Base-by-base conservation (phyloP, 768 basidiomycete species). In the Collybia sp. region DNA sequence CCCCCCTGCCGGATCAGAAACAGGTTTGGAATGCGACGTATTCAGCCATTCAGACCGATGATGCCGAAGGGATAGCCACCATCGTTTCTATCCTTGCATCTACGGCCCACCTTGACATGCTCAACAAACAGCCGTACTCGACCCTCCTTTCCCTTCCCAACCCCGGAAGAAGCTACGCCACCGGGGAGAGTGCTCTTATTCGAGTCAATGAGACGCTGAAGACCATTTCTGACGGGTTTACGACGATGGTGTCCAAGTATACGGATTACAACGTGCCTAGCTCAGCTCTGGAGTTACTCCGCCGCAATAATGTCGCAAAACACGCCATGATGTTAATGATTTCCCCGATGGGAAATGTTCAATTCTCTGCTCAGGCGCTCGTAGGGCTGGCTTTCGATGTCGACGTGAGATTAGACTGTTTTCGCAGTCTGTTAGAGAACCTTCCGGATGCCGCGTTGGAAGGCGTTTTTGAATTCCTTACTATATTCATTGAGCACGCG, bases 381-480 rank as follows among this genome's bases (percentile, higher is more conserved):
- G 76, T 90, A 19, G 86, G 86, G 10, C 78, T 91, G 44, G 87
- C 92, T 0, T 94, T 88, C 55, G 88, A 95, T 53, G 88, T 83
- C n/a, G 91, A 94, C 56, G 83, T 80, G 19, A 87, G 96, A 37
- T 73, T 80, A 33, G 94, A 96, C 52, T 94, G 90, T 59, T 86
- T 96, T 58, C 82, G 88, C 6, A 82, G 79, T 12, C 67, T 98
- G 16, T 70, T 98, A 2, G 71, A 76, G 53, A 78, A 85, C 43
- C 70, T 78, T 43, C 79, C 92, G 0, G 73, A 77, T 32, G 72
- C 75, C 25, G 73, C 88, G 0, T 70, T 97, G 17, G 73, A 80
- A 12, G 93, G 88, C 6, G 70, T 96, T 20, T 72, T 77, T 42
- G 67, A 69, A n/a, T 85, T 83, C 56, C 73, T 98, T 9, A 64